Evolutionary conservation across 139 green algal genomes (phyloP).

Genomic region (Haematococcus lacustris): DNA sequence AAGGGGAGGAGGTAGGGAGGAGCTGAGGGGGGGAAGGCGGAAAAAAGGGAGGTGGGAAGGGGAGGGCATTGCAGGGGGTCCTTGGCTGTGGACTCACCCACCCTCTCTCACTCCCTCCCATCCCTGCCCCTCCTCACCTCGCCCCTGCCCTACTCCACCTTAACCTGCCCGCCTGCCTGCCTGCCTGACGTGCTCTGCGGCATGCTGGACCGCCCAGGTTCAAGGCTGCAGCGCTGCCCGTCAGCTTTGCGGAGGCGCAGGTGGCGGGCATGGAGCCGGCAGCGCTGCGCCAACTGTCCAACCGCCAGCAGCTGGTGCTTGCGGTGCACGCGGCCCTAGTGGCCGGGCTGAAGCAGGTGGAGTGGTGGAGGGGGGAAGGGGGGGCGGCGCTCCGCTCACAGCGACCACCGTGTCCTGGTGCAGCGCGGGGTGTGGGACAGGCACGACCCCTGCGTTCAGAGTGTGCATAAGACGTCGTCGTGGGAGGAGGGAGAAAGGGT

Average conservation of each 20-base stretch:
- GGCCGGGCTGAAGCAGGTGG: slow-evolving; percentile 23
- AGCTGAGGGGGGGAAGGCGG: too few relatives aligned
- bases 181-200: not conserved
- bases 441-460: too few relatives aligned
- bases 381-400: not conserved
- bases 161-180: too few relatives aligned
- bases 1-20: too few relatives aligned
- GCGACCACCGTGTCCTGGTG: not conserved
- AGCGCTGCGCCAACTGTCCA: slow-evolving; percentile 16
- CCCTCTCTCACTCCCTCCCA: too few relatives aligned
- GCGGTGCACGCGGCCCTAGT: slow-evolving; percentile 31
- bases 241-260: not conserved
- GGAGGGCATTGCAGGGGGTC: too few relatives aligned
- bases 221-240: not conserved
- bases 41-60: too few relatives aligned
- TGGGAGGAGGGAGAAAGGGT: too few relatives aligned
- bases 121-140: too few relatives aligned
- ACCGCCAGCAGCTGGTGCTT: slow-evolving; percentile 22
- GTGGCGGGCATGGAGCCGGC: slow-evolving; percentile 16
- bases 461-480: too few relatives aligned
- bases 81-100: too few relatives aligned
- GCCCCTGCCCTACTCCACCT: too few relatives aligned
- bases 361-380: not conserved
- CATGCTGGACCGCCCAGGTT: not conserved
- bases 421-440: not conserved